Evolutionary conservation across 1,284 basidiomycete genomes (phyloP), one percentile per base, ranked within the genome.

Genomic region (Tilletia walkeri): DNA sequence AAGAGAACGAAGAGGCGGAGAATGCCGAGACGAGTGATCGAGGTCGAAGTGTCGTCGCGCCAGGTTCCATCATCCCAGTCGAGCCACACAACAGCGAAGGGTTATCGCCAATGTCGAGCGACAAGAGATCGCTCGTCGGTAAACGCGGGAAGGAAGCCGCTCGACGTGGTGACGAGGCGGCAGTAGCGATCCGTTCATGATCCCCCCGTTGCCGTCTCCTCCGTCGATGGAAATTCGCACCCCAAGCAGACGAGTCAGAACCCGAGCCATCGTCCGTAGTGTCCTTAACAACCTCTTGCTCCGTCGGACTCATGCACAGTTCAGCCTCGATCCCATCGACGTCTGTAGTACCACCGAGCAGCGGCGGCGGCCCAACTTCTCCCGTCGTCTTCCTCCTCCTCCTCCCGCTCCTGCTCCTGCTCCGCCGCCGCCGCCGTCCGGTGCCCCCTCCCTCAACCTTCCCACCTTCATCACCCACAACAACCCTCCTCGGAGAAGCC

Each of bases 111-210:
- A 16, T 20, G 59, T 63, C 59, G 14, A 63, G 50, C 18, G 6
- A 18, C 9, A 63, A 36, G 16, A 63, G 34, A 16, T 63, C 59
- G 20, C 59, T 63, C 2, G 59, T 63, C 12, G 59, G 59, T 39
- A 63, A 34, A 18, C 59, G 59, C 30, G 59, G 59, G 59, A 63
- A 63, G 12, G 59, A 63, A 0, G 59, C 59, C 6, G 59, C 39
- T n/a, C 59, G 59, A 14, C 59, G 59, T 3, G 59, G 54, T 30
- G 50, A 18, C 2, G 47, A n/a, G 53, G 24, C 24, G 2, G 24
- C 24, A 30, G 24, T 48, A 10, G 47, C 12, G 10, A 48, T 48
- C 12, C 47, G 2, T 48, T 30, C 24, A 30, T 30, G 24, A 30
- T 30, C 41, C 41, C 7, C 50, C 18, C 4, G 10, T 53, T 18